Evolutionary conservation across 2,329 filamentous ascomycete species (phyloP), one percentile per base, ranked within the genome.

Genomic region (Lecanosticta acicola): DNA sequence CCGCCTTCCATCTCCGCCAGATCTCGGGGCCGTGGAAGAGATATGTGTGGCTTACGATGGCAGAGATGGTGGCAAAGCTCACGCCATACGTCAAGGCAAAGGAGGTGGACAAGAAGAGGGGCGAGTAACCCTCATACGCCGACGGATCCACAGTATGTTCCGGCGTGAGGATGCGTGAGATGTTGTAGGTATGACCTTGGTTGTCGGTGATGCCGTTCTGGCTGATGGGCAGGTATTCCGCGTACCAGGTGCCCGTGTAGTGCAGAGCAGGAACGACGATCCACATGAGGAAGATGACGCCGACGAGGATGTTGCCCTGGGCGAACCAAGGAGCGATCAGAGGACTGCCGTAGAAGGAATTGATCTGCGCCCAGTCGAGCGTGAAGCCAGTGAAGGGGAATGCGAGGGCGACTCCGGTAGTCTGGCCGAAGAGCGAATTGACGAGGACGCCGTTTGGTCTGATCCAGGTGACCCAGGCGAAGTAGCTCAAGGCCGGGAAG

Each of bases 1-100:
- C 54, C 7, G 76, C 76, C 56, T 77, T 83, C 77, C 85, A 89
- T 55, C 90, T 86, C 24, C 72, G 79, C 81, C 80, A 84, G 21
- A 94, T 93, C 59, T 94, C 88, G 55, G 77, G 79, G 13, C 88
- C 87, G 59, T 94, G 87, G 87, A 87, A 94, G 61, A 87, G 87
- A 16, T 79, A 73, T 0, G 88, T 94, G 62, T 94, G 87, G 1
- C 85, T 87, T 18, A 94, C 69, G 9, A 94, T 72, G 1, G 87
- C 84, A 16, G 88, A 81, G 17, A 94, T 73, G 1, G 84, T 85
- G 4, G 88, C 88, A 63, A 94, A 94, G 61, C 91, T 87, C 20
- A 93, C 77, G 2, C 84, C 87, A 55, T 94, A 94, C 58, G 86
- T 89, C 35, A 94, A 73, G 21, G 90, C 86, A 60, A 93, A 94